These are phyloP conservation scores for Epichloe brachyelytri DNA, from an alignment of 2,329 filamentous ascomycete species.

Conservation along the genomic window DNA sequence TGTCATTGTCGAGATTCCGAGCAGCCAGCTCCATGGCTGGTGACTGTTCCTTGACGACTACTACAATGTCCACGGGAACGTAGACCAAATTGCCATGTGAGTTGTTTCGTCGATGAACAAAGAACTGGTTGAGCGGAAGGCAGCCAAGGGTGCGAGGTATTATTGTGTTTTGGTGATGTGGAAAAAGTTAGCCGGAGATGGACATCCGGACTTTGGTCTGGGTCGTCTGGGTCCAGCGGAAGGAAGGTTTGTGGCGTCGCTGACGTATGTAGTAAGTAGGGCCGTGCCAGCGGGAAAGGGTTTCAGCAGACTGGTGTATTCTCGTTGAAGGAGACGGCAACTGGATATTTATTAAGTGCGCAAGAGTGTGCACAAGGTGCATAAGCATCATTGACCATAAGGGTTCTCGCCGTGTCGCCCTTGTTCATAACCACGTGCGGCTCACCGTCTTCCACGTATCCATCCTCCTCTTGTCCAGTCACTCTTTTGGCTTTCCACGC, in stretches of 20 bases:
- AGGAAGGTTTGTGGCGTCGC: neutral
- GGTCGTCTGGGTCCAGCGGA: neutral
- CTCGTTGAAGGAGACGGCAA: too few relatives aligned
- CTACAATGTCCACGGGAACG: neutral
- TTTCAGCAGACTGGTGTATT: too few relatives aligned
- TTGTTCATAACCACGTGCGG: neutral
- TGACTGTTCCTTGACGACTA: neutral
- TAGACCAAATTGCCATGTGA: neutral
- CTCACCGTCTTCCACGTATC: neutral
- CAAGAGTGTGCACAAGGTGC: neutral
- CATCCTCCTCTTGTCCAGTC: neutral
- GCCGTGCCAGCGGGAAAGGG: neutral
- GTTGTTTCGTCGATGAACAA: neutral
- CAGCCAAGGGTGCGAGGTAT: neutral
- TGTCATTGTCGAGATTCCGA: conserved; percentile 56
- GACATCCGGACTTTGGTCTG: neutral
- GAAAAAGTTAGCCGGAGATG: neutral
- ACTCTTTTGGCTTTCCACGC: too few relatives aligned
- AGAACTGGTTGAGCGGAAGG: neutral
- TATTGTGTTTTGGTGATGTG: too few relatives aligned
- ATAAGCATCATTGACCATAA: conserved; percentile 3
- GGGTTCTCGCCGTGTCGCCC: conserved; percentile 6
- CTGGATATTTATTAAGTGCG: neutral
- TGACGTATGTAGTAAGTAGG: neutral
- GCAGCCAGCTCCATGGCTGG: conserved; percentile 25